Conservation (phyloP, 306 rosid species). For the Medicago truncatula region MtrunA17r5.0-ANR NC_053042.1:7324001-7324500, state of each 20-base stretch:
- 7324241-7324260: constrained; percentile 28
- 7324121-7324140: neutral
- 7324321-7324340: neutral
- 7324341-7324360: neutral
- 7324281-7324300: neutral
- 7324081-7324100: too few species aligned
- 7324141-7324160: too few species aligned
- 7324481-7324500: neutral
- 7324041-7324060: too few species aligned
- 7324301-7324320: neutral
- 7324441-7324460: neutral
- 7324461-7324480: neutral
- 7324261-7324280: neutral
- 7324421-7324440: neutral
- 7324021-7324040: too few species aligned
- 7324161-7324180: neutral
- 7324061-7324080: too few species aligned
- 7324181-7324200: constrained; percentile 38
- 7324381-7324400: neutral
- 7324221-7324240: neutral
- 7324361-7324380: neutral
- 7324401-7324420: neutral
- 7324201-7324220: constrained; percentile 14
- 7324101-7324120: too few species aligned
- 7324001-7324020: too few species aligned